Evolutionary conservation across 306 rosid genomes (phyloP), one percentile per base, ranked within the genome.

Genomic region (Dalbergia cochinchinensis): DNA sequence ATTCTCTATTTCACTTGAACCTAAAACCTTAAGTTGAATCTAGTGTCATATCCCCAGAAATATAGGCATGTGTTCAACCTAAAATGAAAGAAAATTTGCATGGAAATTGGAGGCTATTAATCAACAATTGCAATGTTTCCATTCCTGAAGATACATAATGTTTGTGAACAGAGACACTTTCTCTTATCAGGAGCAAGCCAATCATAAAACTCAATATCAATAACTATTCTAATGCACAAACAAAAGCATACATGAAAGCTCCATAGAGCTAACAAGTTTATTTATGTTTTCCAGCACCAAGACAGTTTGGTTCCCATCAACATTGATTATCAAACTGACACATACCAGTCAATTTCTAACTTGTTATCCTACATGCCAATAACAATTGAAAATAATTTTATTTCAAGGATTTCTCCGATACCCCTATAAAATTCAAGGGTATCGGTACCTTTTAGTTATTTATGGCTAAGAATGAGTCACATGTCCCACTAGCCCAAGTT

Each of bases 91-190:
- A 4, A 74, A 26, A 44, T 14, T 58, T n/a, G 8, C 4, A 3
- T 3, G 18, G 15, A 16, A 72, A 19, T 4, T 39, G n/a, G 31
- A 42, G 44, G 69, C 33, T 8, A 41, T 4, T 16, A 59, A 41
- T 73, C 57, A 73, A 42, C 68, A 42, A 33, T n/a, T 18, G 37
- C 62, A 33, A 16, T 48, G 71, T 9, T 62, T 15, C 79, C 48
- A 41, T 7, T 22, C 1, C 59, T n/a, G 10, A 42, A 33, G 9
- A 59, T 20, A 19, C 53, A 73, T 11, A 39, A 58, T 19, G 53
- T 37, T 57, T 6, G 22, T 0, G 37, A 72, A 61, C 71, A 11
- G 9, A 58, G 16, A 33, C 65, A 63, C 18, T n/a, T 63, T 71
- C 37, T 31, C 61, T 42, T 26, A n/a, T 15, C 5, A 79, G 51